Evolutionary conservation across 345 rosid species (phyloP), one percentile per base, ranked within the genome.

Genomic region (Sisymbrium irio): DNA sequence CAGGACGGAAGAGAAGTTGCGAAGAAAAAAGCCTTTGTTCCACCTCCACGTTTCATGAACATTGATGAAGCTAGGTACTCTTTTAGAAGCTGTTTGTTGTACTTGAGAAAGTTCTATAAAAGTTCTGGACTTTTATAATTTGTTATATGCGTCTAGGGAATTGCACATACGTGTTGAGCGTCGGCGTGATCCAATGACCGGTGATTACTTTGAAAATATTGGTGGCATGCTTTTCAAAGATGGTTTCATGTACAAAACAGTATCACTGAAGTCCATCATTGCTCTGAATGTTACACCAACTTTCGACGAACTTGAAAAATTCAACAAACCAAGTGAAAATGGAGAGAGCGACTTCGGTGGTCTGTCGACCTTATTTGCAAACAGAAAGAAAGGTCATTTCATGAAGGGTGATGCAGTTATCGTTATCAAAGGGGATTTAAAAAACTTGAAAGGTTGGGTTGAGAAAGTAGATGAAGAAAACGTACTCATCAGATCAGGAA

Each of bases 391-490:
- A 80, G 97, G 99, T 39, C 99, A 95, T 77, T 95, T 95, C 74
- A 85, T 92, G 96, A 92, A 92, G 84, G 99, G 99, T 45, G 99
- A 92, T 81, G 91, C 98, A 35, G 97, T 95, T 73, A 92, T 95
- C 71, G 77, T 95, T 73, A 74, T 95, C 81, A 95, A 90, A 83
- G 98, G 99, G 22, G 99, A 95, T 83, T 83, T 95, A 6, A 95
- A 87, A 80, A 90, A 85, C 77, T 83, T 95, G 59, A 92, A 95
- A 83, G 99, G 99, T 62, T 86, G 98, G 98, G 96, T 92, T 62
- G 98, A 95, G 88, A 95, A 95, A 80, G 99, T 92, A 39, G 99
- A 95, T 74, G 98, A 95, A 84, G 96, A 92, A 70, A 92, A 83
- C 83, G 96, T 92, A 20, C 89, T 87, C 76, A 87, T 95, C 72